Evolutionary conservation across 257 asterid genomes (phyloP).

Genomic region (Solanum megistacrolobum): DNA sequence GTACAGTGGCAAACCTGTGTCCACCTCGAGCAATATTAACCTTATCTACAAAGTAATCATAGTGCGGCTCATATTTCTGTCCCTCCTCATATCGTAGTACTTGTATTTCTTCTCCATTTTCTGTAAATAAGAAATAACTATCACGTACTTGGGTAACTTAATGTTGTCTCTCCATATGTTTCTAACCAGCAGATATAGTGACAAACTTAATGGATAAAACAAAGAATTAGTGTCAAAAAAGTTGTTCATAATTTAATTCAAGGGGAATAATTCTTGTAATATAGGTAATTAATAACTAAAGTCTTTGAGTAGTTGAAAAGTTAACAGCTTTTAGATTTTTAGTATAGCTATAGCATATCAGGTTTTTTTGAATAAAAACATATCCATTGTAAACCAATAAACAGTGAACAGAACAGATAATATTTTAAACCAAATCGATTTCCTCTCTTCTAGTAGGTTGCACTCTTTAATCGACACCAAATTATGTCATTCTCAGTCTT

Average conservation of each 20-base stretch:
- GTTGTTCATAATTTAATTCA: neutral
- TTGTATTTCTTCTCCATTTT: constrained; percentile 94
- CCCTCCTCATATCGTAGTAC: constrained; percentile 87
- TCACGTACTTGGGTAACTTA: neutral
- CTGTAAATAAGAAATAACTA: constrained; percentile 22
- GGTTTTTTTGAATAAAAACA: neutral
- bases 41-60: constrained; percentile 73
- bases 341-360: neutral
- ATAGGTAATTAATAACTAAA: neutral
- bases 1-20: constrained; percentile 81
- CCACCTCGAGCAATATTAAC: constrained; percentile 88
- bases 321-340: neutral
- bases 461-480: neutral
- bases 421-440: neutral
- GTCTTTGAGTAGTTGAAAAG: neutral
- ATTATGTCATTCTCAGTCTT: neutral
- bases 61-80: constrained; percentile 89
- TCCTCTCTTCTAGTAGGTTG: neutral
- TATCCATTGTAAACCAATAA: neutral
- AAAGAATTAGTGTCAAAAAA: neutral
- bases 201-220: neutral
- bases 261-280: neutral
- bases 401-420: neutral
- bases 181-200: neutral
- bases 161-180: neutral